Conservation (phyloP, 768 basidiomycete species). For the Pleurotus sapidus region DNA sequence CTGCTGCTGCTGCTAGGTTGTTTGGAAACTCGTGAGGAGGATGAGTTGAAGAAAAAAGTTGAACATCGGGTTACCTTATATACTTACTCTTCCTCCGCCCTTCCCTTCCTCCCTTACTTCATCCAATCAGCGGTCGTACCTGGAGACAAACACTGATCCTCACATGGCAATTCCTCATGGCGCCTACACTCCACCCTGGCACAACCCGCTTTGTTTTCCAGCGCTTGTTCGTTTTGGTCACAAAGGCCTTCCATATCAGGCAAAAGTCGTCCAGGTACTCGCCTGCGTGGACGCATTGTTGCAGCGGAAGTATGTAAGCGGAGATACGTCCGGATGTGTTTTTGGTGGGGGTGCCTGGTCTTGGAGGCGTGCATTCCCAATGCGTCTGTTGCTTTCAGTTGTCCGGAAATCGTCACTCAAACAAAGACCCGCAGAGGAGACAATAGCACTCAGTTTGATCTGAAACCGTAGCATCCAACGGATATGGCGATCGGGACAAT, state of each 20-base stretch:
- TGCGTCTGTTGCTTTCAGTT: not conserved
- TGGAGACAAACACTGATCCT: not conserved
- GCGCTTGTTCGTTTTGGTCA: constrained; percentile 3
- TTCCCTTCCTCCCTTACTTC: not conserved
- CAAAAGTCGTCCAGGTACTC: not conserved
- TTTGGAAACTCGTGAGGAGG: not conserved
- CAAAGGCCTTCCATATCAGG: constrained; percentile 1
- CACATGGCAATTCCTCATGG: not conserved
- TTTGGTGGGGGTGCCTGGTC: not conserved
- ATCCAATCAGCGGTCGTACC: not conserved
- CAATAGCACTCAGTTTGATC: not conserved
- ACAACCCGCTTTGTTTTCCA: not conserved
- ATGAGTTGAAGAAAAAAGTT: constrained; percentile 2
- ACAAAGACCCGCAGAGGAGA: not conserved
- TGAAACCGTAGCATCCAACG: no score
- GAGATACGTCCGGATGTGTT: not conserved
- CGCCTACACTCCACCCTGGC: not conserved
- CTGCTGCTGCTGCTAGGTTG: not conserved
- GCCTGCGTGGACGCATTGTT: not conserved
- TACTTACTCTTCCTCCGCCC: not conserved
- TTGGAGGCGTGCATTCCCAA: not conserved
- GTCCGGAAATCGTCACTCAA: not conserved
- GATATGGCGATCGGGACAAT: no score
- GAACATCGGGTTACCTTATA: constrained; percentile 4
- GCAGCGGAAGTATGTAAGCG: not conserved